Percentiles rank a stretch among this genome's conserved stretches.
Conservation (phyloP, 495 filamentous ascomycete species). For the Penicillium argentinense region DNA sequence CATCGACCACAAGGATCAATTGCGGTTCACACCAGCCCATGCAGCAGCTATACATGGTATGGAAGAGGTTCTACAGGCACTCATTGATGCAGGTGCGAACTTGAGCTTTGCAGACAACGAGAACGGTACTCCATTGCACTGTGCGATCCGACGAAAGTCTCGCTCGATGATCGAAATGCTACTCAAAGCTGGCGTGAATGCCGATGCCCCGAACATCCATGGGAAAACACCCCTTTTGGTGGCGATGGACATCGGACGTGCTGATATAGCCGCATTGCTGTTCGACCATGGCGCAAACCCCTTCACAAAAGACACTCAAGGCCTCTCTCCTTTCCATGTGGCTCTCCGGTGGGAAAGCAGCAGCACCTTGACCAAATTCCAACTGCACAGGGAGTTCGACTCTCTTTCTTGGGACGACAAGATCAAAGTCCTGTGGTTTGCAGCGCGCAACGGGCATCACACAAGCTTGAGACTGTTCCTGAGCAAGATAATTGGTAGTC, state of each 20-base stretch:
- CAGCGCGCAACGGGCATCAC: background rate
- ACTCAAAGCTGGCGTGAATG: constrained; percentile 11
- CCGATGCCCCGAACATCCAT: constrained; percentile 16
- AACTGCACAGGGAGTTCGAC: background rate
- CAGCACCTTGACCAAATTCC: constrained; percentile 6
- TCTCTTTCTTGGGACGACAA: background rate
- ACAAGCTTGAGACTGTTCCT: constrained; percentile 1
- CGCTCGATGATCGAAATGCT: constrained; percentile 6
- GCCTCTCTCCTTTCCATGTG: constrained; percentile 12
- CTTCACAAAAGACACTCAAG: constrained; percentile 10
- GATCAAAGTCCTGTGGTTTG: constrained; percentile 2
- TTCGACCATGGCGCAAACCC: constrained; percentile 28
- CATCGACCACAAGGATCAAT: constrained; percentile 19
- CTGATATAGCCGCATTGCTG: constrained; percentile 24
- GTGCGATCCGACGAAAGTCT: constrained; percentile 7
- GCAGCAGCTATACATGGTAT: constrained; percentile 16
- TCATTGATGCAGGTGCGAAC: constrained; percentile 4
- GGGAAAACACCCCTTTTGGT: constrained; percentile 31
- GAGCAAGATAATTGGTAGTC: too few species aligned
- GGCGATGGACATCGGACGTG: constrained; percentile 33
- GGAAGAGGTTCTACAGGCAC: constrained; percentile 10
- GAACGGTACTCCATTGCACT: constrained; percentile 11
- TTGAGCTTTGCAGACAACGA: constrained; percentile 5
- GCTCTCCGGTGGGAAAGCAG: constrained; percentile 4
- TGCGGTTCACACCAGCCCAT: constrained; percentile 19